These are phyloP conservation scores for Diaporthe sp. DNA, from an alignment of 2,329 filamentous ascomycete genomes.

Conservation along the genomic window DNA sequence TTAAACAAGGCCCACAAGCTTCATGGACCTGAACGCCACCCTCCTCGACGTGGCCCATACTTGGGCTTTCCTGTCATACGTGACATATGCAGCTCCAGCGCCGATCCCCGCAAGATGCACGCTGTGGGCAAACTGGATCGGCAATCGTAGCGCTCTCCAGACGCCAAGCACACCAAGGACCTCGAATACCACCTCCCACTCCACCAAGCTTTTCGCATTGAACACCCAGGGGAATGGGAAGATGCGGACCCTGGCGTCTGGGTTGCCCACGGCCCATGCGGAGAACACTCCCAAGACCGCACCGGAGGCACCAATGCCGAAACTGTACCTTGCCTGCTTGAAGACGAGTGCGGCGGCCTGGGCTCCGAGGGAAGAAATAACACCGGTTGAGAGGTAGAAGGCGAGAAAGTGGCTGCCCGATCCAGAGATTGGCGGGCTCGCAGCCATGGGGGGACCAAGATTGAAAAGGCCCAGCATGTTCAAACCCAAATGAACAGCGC, in stretches of 20 bases:
- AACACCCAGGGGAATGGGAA: conserved; percentile 41
- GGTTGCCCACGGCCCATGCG: conserved; percentile 42
- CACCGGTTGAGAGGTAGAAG: conserved; percentile 44
- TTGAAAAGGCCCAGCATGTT: conserved; percentile 47
- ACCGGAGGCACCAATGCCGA: conserved; percentile 44
- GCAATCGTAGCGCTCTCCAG: conserved; percentile 40
- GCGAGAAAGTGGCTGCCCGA: conserved; percentile 44
- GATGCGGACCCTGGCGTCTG: conserved; percentile 40
- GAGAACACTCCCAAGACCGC: conserved; percentile 44
- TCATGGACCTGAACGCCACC: conserved; percentile 39
- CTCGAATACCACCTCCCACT: conserved; percentile 41
- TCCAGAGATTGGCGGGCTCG: conserved; percentile 39
- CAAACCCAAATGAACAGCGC: conserved; percentile 44
- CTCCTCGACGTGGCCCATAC: conserved; percentile 42
- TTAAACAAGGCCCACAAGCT: conserved; percentile 22
- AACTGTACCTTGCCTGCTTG: conserved; percentile 35
- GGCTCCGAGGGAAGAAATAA: conserved; percentile 41
- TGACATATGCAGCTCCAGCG: conserved; percentile 43
- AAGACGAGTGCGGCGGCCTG: conserved; percentile 41
- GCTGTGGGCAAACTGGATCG: conserved; percentile 38
- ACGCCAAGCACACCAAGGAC: conserved; percentile 43
- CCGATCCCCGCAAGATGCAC: conserved; percentile 44
- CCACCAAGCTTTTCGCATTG: conserved; percentile 41
- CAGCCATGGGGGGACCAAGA: conserved; percentile 43
- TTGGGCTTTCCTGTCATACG: conserved; percentile 35